Percentiles rank a stretch among this genome's conserved stretches.
Conservation (phyloP, 768 basidiomycete genomes). For the Cystofilobasidium capitatum region DNA sequence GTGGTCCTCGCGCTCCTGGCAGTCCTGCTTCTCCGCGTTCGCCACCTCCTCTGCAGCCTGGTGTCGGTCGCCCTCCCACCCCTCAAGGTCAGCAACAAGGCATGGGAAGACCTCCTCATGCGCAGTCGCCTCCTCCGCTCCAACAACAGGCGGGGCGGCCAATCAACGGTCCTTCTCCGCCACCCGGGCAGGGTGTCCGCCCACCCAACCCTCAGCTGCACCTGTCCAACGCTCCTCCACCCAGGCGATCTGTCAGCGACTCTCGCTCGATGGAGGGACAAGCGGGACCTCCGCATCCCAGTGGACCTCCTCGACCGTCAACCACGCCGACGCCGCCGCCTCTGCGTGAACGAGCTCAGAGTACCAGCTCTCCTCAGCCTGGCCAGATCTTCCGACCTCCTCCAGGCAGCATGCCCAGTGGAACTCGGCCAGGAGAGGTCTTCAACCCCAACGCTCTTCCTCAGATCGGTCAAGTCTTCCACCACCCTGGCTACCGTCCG, state of each 20-base stretch:
- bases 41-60: no score
- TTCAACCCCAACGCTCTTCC: conserved; percentile 30
- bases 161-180: conserved; percentile 6
- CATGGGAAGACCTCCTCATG: not conserved
- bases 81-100: not conserved
- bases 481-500: conserved; percentile 22
- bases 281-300: conserved; percentile 30
- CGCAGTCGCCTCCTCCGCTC: not conserved
- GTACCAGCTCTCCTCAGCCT: conserved; percentile 22
- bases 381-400: conserved; percentile 31
- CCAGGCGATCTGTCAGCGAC: not conserved
- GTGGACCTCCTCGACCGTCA: conserved; percentile 29
- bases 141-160: not conserved
- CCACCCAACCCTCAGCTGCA: not conserved
- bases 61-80: no score
- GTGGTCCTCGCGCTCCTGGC: not conserved
- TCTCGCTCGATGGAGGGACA: not conserved
- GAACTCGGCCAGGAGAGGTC: conserved; percentile 27
- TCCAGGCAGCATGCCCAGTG: conserved; percentile 11
- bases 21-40: not conserved
- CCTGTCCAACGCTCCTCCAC: not conserved
- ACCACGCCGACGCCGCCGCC: not conserved
- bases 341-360: not conserved
- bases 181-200: not conserved
- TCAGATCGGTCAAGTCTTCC: conserved; percentile 26